phyloP scores from a whole-genome alignment of 73 alveolate species.

The Paramecium pentaurelia region DNA sequence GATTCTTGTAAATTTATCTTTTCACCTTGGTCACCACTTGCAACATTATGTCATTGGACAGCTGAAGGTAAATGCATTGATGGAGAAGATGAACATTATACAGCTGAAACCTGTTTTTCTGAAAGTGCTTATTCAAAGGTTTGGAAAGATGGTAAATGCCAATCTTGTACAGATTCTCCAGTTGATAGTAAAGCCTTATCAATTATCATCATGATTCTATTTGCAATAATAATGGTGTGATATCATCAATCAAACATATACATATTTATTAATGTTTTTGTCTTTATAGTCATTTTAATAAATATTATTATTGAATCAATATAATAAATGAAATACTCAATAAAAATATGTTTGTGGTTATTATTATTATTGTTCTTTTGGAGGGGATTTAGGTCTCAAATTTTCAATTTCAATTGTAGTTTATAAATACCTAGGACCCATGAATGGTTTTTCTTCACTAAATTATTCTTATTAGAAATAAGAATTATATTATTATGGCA shows the following conservation, averaged over 20 bases:
- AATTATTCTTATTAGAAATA: conserved; percentile 40
- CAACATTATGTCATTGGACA: neutral
- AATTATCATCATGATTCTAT: neutral
- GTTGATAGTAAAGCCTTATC: neutral
- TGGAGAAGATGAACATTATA: conserved; percentile 1
- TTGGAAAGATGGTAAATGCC: neutral
- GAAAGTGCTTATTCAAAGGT: neutral
- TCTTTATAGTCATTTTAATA: neutral
- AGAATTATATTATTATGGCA: conserved; percentile 41
- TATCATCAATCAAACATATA: neutral
- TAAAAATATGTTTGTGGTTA: neutral
- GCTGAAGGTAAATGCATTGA: neutral
- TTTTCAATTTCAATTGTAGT: conserved; percentile 20
- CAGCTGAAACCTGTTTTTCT: neutral
- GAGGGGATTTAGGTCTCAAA: conserved; percentile 35
- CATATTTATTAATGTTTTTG: too few species aligned
- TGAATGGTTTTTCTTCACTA: conserved; percentile 24
- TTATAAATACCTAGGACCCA: conserved; percentile 37
- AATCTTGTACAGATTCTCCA: neutral
- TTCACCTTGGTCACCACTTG: neutral
- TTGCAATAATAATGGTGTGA: neutral
- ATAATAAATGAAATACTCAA: neutral
- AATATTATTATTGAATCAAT: neutral
- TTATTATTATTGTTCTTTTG: conserved; percentile 8
- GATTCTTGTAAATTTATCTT: neutral